Conservation (phyloP, 192 early-diverging fungal species). For the Geranomyces michiganensis region DNA sequence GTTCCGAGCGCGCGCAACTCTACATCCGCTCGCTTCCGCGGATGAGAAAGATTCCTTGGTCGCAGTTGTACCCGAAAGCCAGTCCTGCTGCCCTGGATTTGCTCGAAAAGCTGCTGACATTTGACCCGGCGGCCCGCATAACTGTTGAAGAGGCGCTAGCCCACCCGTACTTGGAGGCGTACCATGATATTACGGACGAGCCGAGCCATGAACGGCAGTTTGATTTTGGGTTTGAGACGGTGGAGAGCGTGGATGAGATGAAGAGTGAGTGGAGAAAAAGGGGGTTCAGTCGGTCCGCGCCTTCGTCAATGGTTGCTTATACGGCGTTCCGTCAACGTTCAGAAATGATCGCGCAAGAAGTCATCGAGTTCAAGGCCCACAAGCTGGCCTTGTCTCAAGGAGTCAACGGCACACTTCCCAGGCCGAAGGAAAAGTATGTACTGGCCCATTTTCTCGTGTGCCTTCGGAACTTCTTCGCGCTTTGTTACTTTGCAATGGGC, state of each 20-base stretch:
- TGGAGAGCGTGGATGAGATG: constrained; percentile 79
- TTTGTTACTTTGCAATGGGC: background rate
- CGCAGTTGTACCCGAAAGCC: constrained; percentile 84
- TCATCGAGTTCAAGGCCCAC: constrained; percentile 57
- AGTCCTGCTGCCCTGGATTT: constrained; percentile 83
- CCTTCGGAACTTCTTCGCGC: background rate
- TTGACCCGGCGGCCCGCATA: constrained; percentile 91
- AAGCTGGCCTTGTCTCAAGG: constrained; percentile 46
- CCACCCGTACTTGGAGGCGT: constrained; percentile 90
- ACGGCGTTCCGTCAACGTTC: too few species aligned
- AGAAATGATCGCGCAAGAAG: constrained; percentile 50
- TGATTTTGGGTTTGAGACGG: constrained; percentile 84
- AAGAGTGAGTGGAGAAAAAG: constrained; percentile 52
- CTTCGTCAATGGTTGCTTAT: too few species aligned
- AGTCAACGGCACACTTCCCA: constrained; percentile 35
- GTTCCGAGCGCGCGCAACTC: constrained; percentile 91
- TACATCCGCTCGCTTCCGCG: constrained; percentile 90
- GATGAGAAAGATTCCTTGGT: constrained; percentile 88
- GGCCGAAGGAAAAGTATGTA: constrained; percentile 30
- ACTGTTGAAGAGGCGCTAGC: constrained; percentile 90
- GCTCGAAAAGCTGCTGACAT: constrained; percentile 82
- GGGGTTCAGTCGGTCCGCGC: too few species aligned
- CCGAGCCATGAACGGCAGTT: constrained; percentile 69
- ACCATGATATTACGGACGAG: constrained; percentile 91
- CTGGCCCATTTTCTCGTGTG: constrained; percentile 46